Evolutionary conservation across 2,329 filamentous ascomycete genomes (phyloP), one percentile per base, ranked within the genome.

Genomic region (Lachnellula hyalina): DNA sequence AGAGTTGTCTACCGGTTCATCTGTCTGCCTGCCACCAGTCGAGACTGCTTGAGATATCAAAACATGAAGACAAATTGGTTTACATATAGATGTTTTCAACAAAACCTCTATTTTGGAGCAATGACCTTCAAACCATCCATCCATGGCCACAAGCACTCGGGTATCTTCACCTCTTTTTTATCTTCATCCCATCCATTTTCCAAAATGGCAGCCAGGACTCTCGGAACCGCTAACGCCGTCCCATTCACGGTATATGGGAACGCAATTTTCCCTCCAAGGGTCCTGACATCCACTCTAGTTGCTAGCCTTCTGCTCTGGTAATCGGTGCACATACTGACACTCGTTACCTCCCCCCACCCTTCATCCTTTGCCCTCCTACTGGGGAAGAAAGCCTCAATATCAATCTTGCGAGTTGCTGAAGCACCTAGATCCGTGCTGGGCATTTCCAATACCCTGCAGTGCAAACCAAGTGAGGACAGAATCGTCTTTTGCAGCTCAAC

Each of bases 351-450:
- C 47, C 94, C 94, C 88, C 92, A 99, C 32, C 90, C 91, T 11
- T 81, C 77, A 62, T 86, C 80, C 53, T 77, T 79, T 25, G 78
- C 76, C 49, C 74, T 77, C 4, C 93, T 82, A 41, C 89, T 92
- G 0, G 94, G 94, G 75, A 99, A 97, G 72, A 87, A 92, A 3
- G 89, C 90, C 70, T 99, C 94, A 53, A 99, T 96, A 70, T 99
- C 94, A 61, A 87, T 81, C 72, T 99, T 99, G 58, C 92, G 82
- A 21, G 77, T 80, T 12, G 94, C 94, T 28, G 88, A 92, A 7
- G 94, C 93, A 61, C 94, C 94, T 0, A 99, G 84, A 71, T 99
- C 94, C 0, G 82, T 76, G 0, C 86, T 81, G 0, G 94, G 93
- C 93, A 97, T 97, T 71, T 96, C 90, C 7, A 99, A 81, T 17